A percentile compares a stretch with the other conserved stretches of the same genome.
Evolutionary conservation across 441 rosid species (phyloP).

Genomic region (Croton laevigatus): DNA sequence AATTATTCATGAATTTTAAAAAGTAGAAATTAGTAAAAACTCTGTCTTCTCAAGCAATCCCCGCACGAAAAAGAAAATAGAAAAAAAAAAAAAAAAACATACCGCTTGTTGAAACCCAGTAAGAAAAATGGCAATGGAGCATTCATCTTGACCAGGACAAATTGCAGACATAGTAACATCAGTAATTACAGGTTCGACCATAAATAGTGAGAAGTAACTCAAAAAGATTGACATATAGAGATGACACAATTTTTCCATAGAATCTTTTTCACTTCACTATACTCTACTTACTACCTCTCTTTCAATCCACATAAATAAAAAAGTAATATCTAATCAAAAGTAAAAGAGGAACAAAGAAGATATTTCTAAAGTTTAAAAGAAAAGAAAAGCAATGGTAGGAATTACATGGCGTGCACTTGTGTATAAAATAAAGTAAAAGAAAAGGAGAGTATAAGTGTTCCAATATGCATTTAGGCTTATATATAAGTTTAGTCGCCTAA

Average conservation of each 20-base stretch:
- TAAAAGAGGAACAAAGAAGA: not conserved
- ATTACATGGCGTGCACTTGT: no score
- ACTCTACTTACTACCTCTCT: not conserved
- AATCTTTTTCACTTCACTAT: not conserved
- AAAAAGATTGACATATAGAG: conserved; percentile 36
- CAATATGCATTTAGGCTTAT: no score
- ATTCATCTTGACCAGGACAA: conserved; percentile 38
- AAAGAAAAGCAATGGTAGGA: not conserved
- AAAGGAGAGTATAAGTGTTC: no score
- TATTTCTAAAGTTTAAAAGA: not conserved
- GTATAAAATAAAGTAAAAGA: no score
- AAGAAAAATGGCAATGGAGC: conserved; percentile 48
- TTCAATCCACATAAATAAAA: not conserved
- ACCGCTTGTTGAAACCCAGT: conserved; percentile 50
- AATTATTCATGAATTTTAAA: no score
- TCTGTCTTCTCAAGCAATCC: no score
- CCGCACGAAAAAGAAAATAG: no score
- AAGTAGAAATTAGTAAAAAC: no score
- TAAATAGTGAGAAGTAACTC: conserved; percentile 32
- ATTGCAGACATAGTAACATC: conserved; percentile 42
- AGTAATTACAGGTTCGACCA: conserved; percentile 39
- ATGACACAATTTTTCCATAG: conserved; percentile 32
- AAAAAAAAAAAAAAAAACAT: not conserved
- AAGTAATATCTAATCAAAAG: not conserved
- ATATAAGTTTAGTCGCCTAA: no score